Percentiles rank a stretch among this genome's conserved stretches.
These are phyloP conservation scores for Lipomyces mesembrius DNA, from an alignment of 805 yeast species.

Conservation along the genomic window DNA sequence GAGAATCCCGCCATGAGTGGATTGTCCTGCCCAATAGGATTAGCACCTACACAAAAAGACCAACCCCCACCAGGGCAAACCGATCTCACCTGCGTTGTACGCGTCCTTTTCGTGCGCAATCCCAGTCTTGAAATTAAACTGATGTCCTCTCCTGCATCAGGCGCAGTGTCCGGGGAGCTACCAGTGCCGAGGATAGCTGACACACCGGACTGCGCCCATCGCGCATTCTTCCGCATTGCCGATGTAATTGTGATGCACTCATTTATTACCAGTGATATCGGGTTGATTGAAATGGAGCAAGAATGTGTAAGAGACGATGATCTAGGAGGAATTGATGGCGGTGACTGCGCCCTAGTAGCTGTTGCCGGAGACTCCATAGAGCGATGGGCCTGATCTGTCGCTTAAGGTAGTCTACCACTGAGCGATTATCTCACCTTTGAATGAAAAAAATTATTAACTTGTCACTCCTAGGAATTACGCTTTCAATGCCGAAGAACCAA, in stretches of 20 bases:
- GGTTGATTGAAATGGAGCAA: slow-evolving; percentile 59
- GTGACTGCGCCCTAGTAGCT: slow-evolving; percentile 1
- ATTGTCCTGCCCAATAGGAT: slow-evolving; percentile 21
- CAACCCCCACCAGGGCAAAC: not conserved
- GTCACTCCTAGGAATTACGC: not conserved
- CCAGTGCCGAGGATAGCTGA: slow-evolving; percentile 78
- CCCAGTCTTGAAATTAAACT: slow-evolving; percentile 46
- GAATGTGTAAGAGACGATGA: slow-evolving; percentile 31
- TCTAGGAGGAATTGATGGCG: slow-evolving; percentile 29
- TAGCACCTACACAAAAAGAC: not conserved
- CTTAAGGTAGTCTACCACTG: too few species aligned
- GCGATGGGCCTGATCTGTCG: not conserved
- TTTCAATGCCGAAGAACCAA: not conserved
- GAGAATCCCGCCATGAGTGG: slow-evolving; percentile 59
- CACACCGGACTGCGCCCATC: slow-evolving; percentile 76
- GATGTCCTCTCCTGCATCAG: slow-evolving; percentile 53
- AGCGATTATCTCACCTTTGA: not conserved
- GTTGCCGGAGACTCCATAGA: slow-evolving; percentile 2
- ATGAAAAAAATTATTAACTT: not conserved
- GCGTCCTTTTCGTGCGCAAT: slow-evolving; percentile 40
- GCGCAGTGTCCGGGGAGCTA: slow-evolving; percentile 44
- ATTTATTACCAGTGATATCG: slow-evolving; percentile 79
- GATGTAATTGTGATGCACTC: slow-evolving; percentile 87
- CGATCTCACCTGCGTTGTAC: slow-evolving; percentile 23
- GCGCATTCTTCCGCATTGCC: slow-evolving; percentile 85